phyloP scores from a whole-genome alignment of 1,139 yeast species.

The Candida glucosophila region DNA sequence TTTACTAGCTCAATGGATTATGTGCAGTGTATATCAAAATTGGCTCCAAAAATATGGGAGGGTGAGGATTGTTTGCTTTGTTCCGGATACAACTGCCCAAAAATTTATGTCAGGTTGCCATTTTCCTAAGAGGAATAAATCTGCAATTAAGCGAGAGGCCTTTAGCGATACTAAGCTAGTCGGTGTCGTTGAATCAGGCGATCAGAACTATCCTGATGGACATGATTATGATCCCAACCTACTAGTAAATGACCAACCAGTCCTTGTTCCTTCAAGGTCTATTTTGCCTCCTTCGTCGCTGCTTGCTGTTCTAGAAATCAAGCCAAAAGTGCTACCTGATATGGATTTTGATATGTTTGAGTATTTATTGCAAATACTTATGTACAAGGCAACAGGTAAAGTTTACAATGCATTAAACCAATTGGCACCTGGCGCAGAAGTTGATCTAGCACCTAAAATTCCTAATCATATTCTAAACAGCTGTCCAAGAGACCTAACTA shows the following conservation, averaged over 20 bases:
- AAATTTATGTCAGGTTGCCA: slow-evolving; percentile 51
- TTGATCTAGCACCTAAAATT: slow-evolving; percentile 38
- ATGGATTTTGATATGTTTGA: slow-evolving; percentile 56
- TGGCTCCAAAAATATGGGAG: slow-evolving; percentile 75
- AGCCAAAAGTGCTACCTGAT: slow-evolving; percentile 33
- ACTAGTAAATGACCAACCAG: slow-evolving; percentile 31
- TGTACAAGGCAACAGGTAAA: slow-evolving; percentile 43
- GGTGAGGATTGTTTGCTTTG: slow-evolving; percentile 60
- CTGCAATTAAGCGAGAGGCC: slow-evolving; percentile 53
- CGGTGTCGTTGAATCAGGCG: slow-evolving; percentile 32
- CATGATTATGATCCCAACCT: slow-evolving; percentile 29
- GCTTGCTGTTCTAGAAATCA: slow-evolving; percentile 48
- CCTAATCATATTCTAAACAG: slow-evolving; percentile 32
- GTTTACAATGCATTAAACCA: slow-evolving; percentile 35
- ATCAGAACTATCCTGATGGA: slow-evolving; percentile 17
- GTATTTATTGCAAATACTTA: slow-evolving; percentile 55
- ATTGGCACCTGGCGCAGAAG: slow-evolving; percentile 78
- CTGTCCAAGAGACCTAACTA: slow-evolving; percentile 40
- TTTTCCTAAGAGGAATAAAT: slow-evolving; percentile 40
- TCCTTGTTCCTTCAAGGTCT: slow-evolving; percentile 15
- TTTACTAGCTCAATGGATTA: slow-evolving; percentile 66
- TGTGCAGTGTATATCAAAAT: slow-evolving; percentile 58
- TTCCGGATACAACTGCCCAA: slow-evolving; percentile 49
- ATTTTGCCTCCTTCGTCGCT: slow-evolving; percentile 18
- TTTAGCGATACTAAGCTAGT: slow-evolving; percentile 45